Conservation (phyloP, 768 basidiomycete genomes). For the Psilocybe tampanensis region DNA sequence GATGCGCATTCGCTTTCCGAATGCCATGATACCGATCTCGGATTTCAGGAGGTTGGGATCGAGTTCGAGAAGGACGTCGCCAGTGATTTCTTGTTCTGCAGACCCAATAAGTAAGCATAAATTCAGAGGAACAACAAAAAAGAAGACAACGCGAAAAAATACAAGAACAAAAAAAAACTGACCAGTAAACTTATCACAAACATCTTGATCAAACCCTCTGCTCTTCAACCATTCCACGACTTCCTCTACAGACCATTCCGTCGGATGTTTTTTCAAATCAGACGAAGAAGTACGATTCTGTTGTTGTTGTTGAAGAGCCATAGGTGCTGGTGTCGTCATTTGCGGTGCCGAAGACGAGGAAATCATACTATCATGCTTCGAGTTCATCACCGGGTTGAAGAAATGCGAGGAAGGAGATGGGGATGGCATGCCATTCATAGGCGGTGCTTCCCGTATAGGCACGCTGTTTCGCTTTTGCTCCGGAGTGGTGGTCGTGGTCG, state of each 20-base stretch:
- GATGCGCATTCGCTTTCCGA: slow-evolving; percentile 93
- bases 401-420: slow-evolving; percentile 22
- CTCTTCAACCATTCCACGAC: slow-evolving; percentile 86
- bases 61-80: slow-evolving; percentile 94
- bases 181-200: slow-evolving; percentile 89
- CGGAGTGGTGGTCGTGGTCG: slow-evolving; percentile 2
- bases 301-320: not conserved
- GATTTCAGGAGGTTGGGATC: slow-evolving; percentile 88
- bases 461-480: slow-evolving; percentile 23
- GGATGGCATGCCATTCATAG: slow-evolving; percentile 24
- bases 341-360: slow-evolving; percentile 24
- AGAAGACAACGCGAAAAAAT: not conserved
- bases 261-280: slow-evolving; percentile 47
- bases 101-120: not conserved
- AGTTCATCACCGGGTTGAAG: slow-evolving; percentile 27
- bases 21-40: slow-evolving; percentile 92
- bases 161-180: slow-evolving; percentile 25
- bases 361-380: slow-evolving; percentile 45
- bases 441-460: slow-evolving; percentile 31
- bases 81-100: slow-evolving; percentile 97
- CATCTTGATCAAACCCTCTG: slow-evolving; percentile 83
- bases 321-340: slow-evolving; percentile 9
- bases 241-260: slow-evolving; percentile 86
- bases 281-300: slow-evolving; percentile 5
- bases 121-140: slow-evolving; percentile 14